Evolutionary conservation across 768 basidiomycete genomes (phyloP).

Genomic region (Hericium coralloides): DNA sequence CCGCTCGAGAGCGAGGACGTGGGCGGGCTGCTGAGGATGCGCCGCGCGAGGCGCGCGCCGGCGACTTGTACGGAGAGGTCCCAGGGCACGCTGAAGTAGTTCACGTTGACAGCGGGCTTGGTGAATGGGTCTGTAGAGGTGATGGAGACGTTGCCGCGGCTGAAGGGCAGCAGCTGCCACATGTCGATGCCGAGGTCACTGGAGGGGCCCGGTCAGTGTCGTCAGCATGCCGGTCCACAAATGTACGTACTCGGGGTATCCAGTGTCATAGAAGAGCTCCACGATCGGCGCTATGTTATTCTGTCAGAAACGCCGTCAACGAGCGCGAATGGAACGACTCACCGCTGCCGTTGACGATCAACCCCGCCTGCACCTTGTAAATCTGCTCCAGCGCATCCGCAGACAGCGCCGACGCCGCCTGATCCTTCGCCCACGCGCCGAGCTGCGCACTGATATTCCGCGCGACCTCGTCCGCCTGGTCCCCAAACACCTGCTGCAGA

Average conservation of each 20-base stretch:
- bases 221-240: not conserved
- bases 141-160: slow-evolving; percentile 40
- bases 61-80: slow-evolving; percentile 45
- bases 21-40: not conserved
- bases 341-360: not conserved
- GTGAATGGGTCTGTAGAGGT: slow-evolving; percentile 38
- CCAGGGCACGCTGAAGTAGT: slow-evolving; percentile 41
- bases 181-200: slow-evolving; percentile 38
- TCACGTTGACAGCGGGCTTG: slow-evolving; percentile 37
- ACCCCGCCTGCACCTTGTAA: not conserved
- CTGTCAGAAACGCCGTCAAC: not conserved
- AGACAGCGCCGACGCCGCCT: not conserved
- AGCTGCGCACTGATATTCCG: not conserved
- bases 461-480: not conserved
- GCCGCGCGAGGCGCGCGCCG: slow-evolving; percentile 24
- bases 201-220: not conserved
- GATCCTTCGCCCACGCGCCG: not conserved
- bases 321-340: not conserved
- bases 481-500: slow-evolving; percentile 37
- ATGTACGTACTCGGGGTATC: not conserved
- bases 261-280: not conserved
- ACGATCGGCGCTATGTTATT: not conserved
- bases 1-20: not conserved
- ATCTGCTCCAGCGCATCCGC: not conserved
- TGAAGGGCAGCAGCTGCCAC: slow-evolving; percentile 50